A percentile compares a stretch with the other conserved stretches of the same genome.
Evolutionary conservation across 352 stramenopile species (phyloP).

Genomic region (Phytopythium chamaehyphon): DNA sequence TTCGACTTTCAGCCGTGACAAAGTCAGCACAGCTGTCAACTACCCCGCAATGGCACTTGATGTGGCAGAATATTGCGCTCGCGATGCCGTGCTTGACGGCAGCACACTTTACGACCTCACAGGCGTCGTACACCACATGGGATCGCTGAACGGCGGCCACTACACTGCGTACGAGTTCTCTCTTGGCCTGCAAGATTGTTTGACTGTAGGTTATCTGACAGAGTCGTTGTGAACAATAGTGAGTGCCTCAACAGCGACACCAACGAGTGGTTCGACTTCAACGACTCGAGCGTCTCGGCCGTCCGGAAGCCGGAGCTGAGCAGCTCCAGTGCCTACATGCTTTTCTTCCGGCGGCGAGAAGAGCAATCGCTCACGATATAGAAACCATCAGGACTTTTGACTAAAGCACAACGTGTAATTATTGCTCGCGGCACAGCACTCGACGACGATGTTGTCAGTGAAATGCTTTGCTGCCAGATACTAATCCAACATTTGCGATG

Average conservation of each 20-base stretch:
- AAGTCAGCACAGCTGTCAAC: conserved; percentile 62
- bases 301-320: conserved; percentile 61
- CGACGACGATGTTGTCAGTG: too few species aligned
- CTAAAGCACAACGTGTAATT: conserved; percentile 3
- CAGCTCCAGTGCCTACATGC: conserved; percentile 73
- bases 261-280: conserved; percentile 80
- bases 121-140: conserved; percentile 76
- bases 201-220: not conserved
- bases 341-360: conserved; percentile 65
- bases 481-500: too few species aligned
- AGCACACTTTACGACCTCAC: conserved; percentile 75
- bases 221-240: conserved; percentile 9
- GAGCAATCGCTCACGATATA: conserved; percentile 57
- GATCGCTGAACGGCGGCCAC: conserved; percentile 71
- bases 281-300: conserved; percentile 60
- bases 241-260: conserved; percentile 69
- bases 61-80: conserved; percentile 60
- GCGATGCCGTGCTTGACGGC: conserved; percentile 60
- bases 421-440: too few species aligned
- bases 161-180: conserved; percentile 63
- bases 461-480: too few species aligned
- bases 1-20: conserved; percentile 73
- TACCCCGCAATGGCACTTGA: conserved; percentile 62
- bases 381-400: conserved; percentile 6
- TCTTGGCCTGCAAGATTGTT: not conserved